Evolutionary conservation across 1,284 basidiomycete species (phyloP).

Genomic region (Peniophora sp.): DNA sequence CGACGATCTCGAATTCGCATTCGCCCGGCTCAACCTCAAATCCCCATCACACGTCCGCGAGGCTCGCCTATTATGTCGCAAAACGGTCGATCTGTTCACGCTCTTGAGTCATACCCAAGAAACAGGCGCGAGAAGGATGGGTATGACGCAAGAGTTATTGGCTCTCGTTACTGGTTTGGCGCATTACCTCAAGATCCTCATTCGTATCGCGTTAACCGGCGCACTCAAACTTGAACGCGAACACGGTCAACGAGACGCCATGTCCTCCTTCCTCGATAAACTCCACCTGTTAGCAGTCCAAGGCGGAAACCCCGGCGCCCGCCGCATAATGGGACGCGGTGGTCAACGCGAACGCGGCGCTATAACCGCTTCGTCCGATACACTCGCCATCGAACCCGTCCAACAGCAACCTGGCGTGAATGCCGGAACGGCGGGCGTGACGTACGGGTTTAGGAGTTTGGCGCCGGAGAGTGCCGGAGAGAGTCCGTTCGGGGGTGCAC

Average conservation of each 20-base stretch:
- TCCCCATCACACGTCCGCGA: conserved; percentile 85
- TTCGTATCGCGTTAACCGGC: conserved; percentile 94
- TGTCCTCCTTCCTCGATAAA: conserved; percentile 87
- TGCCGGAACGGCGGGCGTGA: conserved; percentile 70
- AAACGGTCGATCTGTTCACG: conserved; percentile 98
- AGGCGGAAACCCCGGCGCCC: conserved; percentile 73
- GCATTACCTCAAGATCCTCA: conserved; percentile 98
- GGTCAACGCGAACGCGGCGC: conserved; percentile 64
- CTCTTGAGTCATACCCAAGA: conserved; percentile 95
- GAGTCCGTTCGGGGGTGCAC: conserved; percentile 56
- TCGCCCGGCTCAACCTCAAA: conserved; percentile 74
- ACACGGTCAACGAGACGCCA: conserved; percentile 72
- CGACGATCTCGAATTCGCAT: conserved; percentile 91
- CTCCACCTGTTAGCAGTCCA: conserved; percentile 88
- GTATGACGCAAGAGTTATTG: conserved; percentile 95
- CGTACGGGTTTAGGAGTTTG: conserved; percentile 84
- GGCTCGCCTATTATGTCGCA: conserved; percentile 97
- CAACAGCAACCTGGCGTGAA: conserved; percentile 26
- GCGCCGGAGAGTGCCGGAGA: conserved; percentile 86
- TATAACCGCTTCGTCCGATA: conserved; percentile 31
- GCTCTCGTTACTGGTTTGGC: conserved; percentile 98
- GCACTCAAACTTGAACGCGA: conserved; percentile 94
- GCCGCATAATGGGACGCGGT: conserved; percentile 41
- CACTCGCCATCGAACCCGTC: conserved; percentile 16
- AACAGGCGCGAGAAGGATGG: conserved; percentile 82